Conservation (phyloP, 805 yeast species). For the Candida xyloterini region DNA sequence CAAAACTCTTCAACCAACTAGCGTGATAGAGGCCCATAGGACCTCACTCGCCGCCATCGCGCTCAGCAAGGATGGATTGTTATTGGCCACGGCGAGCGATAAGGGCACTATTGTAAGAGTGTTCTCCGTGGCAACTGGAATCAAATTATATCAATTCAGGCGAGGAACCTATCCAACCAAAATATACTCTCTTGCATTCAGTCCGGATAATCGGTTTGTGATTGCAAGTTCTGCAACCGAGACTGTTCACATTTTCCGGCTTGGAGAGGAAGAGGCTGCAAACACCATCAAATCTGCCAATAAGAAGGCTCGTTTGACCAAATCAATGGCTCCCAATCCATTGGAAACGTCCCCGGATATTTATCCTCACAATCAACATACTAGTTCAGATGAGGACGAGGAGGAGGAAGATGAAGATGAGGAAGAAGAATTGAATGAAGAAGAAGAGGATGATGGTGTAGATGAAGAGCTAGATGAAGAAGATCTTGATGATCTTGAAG, state of each 20-base stretch:
- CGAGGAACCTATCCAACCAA: conserved; percentile 88
- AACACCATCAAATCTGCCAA: conserved; percentile 28
- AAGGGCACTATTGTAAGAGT: conserved; percentile 90
- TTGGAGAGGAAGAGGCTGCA: conserved; percentile 48
- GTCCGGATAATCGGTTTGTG: conserved; percentile 68
- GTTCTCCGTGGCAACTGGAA: conserved; percentile 71
- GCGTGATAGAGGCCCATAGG: conserved; percentile 88
- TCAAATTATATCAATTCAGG: conserved; percentile 71
- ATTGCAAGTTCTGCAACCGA: conserved; percentile 88
- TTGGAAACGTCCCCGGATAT: conserved; percentile 20
- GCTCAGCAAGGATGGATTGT: conserved; percentile 70
- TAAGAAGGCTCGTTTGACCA: conserved; percentile 13
- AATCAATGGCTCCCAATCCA: conserved; percentile 19
- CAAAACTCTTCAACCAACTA: conserved; percentile 69
- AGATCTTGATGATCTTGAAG: conserved; percentile 18
- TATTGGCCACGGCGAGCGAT: conserved; percentile 87
- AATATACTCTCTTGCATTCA: conserved; percentile 78
- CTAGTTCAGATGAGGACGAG: conserved; percentile 33
- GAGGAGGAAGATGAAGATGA: background rate
- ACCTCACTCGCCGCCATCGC: conserved; percentile 70
- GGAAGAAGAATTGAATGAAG: conserved; percentile 34
- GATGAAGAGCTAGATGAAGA: conserved; percentile 21
- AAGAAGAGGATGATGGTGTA: conserved; percentile 26
- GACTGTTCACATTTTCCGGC: conserved; percentile 87
- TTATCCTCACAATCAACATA: conserved; percentile 23